A percentile compares a stretch with the other conserved stretches of the same genome.
phyloP scores from a whole-genome alignment of 1,284 basidiomycete species.

The Xerocomus nothofagi region DNA sequence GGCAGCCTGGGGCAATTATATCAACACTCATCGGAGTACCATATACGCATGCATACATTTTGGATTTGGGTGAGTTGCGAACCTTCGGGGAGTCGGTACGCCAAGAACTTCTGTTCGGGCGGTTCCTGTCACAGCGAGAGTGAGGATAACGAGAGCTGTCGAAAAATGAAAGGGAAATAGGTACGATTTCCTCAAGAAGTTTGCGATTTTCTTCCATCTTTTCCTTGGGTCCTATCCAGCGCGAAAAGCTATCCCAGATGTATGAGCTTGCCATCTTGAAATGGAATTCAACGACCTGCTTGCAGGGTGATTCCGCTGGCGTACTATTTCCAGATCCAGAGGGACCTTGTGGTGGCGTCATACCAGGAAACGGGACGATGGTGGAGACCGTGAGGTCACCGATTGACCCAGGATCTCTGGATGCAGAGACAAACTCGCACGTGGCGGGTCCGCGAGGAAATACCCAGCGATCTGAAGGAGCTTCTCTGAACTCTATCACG shows the following conservation, averaged over 20 bases:
- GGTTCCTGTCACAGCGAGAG: constrained; percentile 32
- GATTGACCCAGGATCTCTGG: constrained; percentile 19
- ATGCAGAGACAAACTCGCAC: constrained; percentile 40
- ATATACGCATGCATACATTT: constrained; percentile 39
- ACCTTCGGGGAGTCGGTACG: constrained; percentile 55
- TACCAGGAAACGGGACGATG: constrained; percentile 35
- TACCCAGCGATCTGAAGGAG: constrained; percentile 57
- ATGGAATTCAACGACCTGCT: constrained; percentile 47
- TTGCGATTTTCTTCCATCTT: constrained; percentile 44
- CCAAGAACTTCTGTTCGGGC: constrained; percentile 51
- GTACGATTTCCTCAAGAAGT: constrained; percentile 45
- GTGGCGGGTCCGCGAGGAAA: constrained; percentile 59
- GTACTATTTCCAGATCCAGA: constrained; percentile 13
- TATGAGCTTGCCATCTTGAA: constrained; percentile 45
- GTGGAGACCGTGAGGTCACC: constrained; percentile 44
- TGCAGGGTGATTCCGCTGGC: constrained; percentile 7
- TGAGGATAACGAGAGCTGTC: not conserved
- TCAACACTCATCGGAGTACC: constrained; percentile 1
- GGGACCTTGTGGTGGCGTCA: constrained; percentile 13
- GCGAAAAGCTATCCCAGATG: constrained; percentile 53
- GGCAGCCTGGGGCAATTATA: constrained; percentile 41
- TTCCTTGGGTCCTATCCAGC: constrained; percentile 58
- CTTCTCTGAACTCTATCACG: constrained; percentile 67
- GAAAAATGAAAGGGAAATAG: constrained; percentile 1
- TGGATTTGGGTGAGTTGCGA: constrained; percentile 57